Percentiles rank a stretch among this genome's conserved stretches.
Conservation (phyloP, 2,329 filamentous ascomycete genomes). For the Zymoseptoria pseudotritici region DNA sequence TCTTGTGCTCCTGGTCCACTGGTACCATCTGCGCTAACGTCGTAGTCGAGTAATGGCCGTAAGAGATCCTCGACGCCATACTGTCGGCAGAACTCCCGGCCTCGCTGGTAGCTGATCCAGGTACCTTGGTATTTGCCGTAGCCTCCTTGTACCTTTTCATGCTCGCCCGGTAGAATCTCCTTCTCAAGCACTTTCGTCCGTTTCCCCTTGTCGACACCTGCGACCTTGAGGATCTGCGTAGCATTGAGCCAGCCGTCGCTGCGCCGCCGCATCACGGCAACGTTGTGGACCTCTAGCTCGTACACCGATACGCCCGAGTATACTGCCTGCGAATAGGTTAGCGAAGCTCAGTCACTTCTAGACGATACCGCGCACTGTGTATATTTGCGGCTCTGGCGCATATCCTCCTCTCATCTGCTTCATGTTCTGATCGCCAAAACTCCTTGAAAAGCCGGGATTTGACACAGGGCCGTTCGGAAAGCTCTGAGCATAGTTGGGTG, state of each 20-base stretch:
- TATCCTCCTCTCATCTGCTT: constrained; percentile 18
- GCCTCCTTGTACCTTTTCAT: constrained; percentile 96
- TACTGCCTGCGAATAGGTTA: constrained; percentile 52
- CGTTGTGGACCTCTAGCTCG: constrained; percentile 91
- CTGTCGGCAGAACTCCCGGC: constrained; percentile 80
- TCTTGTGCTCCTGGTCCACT: constrained; percentile 70
- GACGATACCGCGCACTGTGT: constrained; percentile 34
- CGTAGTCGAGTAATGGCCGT: constrained; percentile 68
- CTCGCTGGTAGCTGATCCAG: constrained; percentile 92
- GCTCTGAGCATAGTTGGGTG: constrained; percentile 23
- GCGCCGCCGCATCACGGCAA: constrained; percentile 92
- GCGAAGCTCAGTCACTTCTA: constrained; percentile 3
- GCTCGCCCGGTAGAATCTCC: constrained; percentile 90
- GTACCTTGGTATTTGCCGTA: constrained; percentile 99
- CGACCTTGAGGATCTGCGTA: constrained; percentile 95
- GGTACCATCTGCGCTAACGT: constrained; percentile 67
- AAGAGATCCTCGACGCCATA: constrained; percentile 70
- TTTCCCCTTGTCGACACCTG: constrained; percentile 94
- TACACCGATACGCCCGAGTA: constrained; percentile 96
- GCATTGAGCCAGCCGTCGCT: constrained; percentile 96
- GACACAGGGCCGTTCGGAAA: constrained; percentile 28
- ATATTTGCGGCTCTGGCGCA: constrained; percentile 41
- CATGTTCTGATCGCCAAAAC: constrained; percentile 25
- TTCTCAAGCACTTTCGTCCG: constrained; percentile 97
- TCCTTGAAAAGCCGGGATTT: constrained; percentile 33